phyloP scores from a whole-genome alignment of 2,329 filamentous ascomycete species.

The Aspergillus bombycis region DNA sequence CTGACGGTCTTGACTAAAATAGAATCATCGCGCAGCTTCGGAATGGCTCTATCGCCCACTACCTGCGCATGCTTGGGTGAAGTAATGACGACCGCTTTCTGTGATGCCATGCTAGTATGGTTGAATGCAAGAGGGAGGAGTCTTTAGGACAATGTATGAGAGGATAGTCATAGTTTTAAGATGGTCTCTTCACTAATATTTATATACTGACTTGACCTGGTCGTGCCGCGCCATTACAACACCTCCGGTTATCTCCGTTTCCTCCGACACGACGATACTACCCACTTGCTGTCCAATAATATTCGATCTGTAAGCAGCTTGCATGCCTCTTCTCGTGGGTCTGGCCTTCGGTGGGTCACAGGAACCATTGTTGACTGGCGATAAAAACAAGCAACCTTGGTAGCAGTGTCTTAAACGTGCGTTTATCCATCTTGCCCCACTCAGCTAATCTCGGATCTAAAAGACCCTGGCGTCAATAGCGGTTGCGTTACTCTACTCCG shows the following conservation, averaged over 20 bases:
- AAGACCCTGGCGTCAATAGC: background rate
- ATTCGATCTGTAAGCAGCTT: background rate
- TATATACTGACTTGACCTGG: too few species aligned
- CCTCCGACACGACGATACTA: background rate
- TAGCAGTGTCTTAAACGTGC: background rate
- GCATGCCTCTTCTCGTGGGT: background rate
- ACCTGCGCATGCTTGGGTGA: conserved; percentile 24
- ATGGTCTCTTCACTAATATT: too few species aligned
- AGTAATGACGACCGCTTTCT: conserved; percentile 42
- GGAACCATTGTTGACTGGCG: background rate
- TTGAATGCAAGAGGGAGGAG: too few species aligned
- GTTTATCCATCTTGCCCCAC: background rate
- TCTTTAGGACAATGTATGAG: too few species aligned
- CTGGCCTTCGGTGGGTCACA: background rate
- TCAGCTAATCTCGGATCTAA: background rate
- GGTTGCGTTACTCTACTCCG: background rate
- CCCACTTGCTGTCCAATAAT: background rate
- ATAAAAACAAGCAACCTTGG: background rate
- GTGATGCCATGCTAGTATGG: conserved; percentile 3
- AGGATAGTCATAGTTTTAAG: too few species aligned
- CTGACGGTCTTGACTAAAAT: conserved; percentile 56
- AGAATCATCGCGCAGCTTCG: conserved; percentile 51
- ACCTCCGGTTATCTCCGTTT: background rate
- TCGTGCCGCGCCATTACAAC: too few species aligned
- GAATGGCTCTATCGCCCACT: conserved; percentile 31